Evolutionary conservation across 108 stramenopile species (phyloP).

Genomic region (Fragilaria crotonensis): DNA sequence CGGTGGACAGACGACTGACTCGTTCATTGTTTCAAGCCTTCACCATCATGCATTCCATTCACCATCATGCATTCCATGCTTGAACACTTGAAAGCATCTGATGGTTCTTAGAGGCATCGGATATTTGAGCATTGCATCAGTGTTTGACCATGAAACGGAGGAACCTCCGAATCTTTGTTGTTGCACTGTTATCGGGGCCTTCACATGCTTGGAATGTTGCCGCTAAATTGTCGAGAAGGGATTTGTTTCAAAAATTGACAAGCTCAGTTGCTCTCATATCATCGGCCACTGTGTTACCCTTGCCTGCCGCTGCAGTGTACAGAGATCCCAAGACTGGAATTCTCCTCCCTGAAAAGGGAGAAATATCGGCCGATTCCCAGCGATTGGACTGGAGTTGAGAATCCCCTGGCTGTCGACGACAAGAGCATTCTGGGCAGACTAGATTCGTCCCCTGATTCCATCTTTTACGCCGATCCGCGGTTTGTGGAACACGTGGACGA

Average conservation of each 20-base stretch:
- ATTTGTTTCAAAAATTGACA: background rate
- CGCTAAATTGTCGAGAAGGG: too few relatives aligned
- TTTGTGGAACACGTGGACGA: constrained; percentile 84
- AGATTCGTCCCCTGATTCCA: constrained; percentile 53
- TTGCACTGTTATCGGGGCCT: too few relatives aligned
- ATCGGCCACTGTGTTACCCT: background rate
- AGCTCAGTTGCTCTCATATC: background rate
- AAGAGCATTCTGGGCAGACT: constrained; percentile 41
- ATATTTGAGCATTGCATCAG: too few relatives aligned
- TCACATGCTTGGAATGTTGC: too few relatives aligned
- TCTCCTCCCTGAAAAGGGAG: constrained; percentile 59
- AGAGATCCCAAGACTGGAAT: constrained; percentile 69
- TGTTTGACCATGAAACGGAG: too few relatives aligned
- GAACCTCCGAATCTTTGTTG: too few relatives aligned
- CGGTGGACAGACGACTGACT: too few relatives aligned
- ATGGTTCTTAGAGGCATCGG: too few relatives aligned
- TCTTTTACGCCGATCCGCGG: constrained; percentile 69
- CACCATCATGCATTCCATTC: too few relatives aligned
- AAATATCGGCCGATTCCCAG: constrained; percentile 62
- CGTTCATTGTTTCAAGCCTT: too few relatives aligned
- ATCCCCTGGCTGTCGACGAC: constrained; percentile 35
- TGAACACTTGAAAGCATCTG: too few relatives aligned
- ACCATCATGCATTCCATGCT: too few relatives aligned
- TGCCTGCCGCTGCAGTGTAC: constrained; percentile 26
- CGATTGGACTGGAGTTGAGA: constrained; percentile 57